Evolutionary conservation across 371 early-diverging fungal genomes (phyloP).

Genomic region (Mortierella sp.): DNA sequence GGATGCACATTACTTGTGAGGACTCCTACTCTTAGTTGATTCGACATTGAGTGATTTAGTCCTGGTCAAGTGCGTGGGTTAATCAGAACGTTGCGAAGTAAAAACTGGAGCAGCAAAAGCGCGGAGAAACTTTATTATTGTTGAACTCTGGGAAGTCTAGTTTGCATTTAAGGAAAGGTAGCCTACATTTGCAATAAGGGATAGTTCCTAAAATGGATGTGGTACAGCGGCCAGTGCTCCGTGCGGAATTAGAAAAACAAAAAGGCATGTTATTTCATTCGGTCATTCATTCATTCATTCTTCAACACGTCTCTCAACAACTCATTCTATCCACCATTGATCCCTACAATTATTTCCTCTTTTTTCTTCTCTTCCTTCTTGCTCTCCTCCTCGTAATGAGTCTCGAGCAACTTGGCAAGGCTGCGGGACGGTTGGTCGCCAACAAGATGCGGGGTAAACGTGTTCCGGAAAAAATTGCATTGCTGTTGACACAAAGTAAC

Average conservation of each 20-base stretch:
- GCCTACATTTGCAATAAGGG: neutral
- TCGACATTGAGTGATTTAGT: slow-evolving; percentile 13
- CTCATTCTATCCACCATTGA: slow-evolving; percentile 12
- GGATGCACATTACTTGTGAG: slow-evolving; percentile 39
- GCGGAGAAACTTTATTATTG: neutral
- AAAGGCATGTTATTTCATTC: neutral
- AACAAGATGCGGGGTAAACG: slow-evolving; percentile 36
- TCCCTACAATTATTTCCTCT: slow-evolving; percentile 16
- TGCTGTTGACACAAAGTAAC: neutral
- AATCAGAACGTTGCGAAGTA: neutral
- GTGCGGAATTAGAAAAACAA: too few relatives aligned
- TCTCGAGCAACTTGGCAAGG: slow-evolving; percentile 43
- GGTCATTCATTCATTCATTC: neutral
- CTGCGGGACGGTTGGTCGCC: slow-evolving; percentile 39
- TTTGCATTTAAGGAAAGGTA: neutral
- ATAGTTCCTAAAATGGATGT: neutral
- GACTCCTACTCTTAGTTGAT: slow-evolving; percentile 42
- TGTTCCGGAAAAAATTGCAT: neutral
- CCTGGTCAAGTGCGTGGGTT: neutral
- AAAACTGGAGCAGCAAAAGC: neutral
- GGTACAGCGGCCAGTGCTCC: too few relatives aligned
- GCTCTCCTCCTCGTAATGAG: slow-evolving; percentile 35
- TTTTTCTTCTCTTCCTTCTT: slow-evolving; percentile 20
- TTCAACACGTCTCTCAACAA: neutral
- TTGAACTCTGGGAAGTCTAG: neutral